Percentiles rank a stretch among this genome's conserved stretches.
These are phyloP conservation scores for Coemansia sp. DNA, from an alignment of 192 early-diverging fungal genomes.

Conservation along the genomic window DNA sequence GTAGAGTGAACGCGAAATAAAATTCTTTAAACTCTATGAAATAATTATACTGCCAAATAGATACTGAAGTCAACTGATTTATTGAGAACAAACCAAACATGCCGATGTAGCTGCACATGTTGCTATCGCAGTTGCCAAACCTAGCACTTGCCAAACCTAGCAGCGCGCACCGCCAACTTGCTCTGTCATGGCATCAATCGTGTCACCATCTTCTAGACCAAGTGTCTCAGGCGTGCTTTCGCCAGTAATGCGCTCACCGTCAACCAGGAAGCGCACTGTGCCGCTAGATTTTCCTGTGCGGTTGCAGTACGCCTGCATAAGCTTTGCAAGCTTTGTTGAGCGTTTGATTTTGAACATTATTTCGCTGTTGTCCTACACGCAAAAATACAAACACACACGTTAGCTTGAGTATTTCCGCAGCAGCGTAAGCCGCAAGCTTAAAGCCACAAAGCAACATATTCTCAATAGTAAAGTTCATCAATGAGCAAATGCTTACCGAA, in stretches of 20 bases:
- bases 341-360: conserved; percentile 97
- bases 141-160: conserved; percentile 7
- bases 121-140: background rate
- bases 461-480: background rate
- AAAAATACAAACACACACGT: background rate
- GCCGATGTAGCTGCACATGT: background rate
- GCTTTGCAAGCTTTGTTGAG: conserved; percentile 81
- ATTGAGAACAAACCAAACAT: background rate
- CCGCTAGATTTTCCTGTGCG: conserved; percentile 75
- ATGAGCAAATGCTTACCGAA: conserved; percentile 55
- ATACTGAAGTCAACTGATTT: background rate
- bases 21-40: background rate
- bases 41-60: background rate
- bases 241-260: conserved; percentile 80
- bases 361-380: conserved; percentile 65
- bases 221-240: conserved; percentile 83
- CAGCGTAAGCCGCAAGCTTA: background rate
- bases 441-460: background rate
- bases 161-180: conserved; percentile 72
- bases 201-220: conserved; percentile 91
- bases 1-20: conserved; percentile 82
- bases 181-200: conserved; percentile 92
- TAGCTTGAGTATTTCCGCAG: background rate
- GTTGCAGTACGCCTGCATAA: conserved; percentile 92
- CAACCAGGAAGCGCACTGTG: conserved; percentile 88